These are phyloP conservation scores for Cyclotella sp. DNA, from an alignment of 108 stramenopile species.

Conservation along the genomic window DNA sequence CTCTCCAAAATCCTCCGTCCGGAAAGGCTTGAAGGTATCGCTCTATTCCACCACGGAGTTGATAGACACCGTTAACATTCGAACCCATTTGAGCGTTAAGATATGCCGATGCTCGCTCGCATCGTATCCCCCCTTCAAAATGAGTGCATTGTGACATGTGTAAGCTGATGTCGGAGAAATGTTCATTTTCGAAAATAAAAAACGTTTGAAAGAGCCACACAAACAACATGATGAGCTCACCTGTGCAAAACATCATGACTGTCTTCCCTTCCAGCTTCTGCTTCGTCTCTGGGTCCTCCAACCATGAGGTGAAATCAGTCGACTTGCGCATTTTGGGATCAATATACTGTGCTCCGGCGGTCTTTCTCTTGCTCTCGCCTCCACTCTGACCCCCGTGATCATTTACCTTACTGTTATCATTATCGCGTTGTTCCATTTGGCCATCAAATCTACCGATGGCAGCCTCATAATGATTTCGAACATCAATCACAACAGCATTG, in stretches of 20 bases:
- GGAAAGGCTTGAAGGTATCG: slow-evolving; percentile 84
- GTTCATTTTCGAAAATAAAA: not conserved
- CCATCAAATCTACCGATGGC: slow-evolving; percentile 89
- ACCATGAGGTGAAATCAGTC: slow-evolving; percentile 89
- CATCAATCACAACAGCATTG: slow-evolving; percentile 89
- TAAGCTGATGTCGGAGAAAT: not conserved
- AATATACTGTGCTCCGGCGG: slow-evolving; percentile 66
- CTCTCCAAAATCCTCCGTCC: slow-evolving; percentile 89
- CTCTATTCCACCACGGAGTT: slow-evolving; percentile 90
- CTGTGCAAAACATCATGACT: slow-evolving; percentile 85
- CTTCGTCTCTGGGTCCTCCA: slow-evolving; percentile 78
- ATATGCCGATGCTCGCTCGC: slow-evolving; percentile 89
- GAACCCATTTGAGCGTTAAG: slow-evolving; percentile 84
- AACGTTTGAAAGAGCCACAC: not conserved
- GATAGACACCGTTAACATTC: slow-evolving; percentile 85
- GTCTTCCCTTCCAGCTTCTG: slow-evolving; percentile 85
- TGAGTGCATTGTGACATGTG: not conserved
- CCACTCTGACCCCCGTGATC: not conserved
- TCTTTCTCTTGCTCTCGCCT: not conserved
- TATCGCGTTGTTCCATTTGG: slow-evolving; percentile 34
- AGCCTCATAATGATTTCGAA: slow-evolving; percentile 86
- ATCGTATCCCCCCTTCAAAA: slow-evolving; percentile 76
- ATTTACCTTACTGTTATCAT: slow-evolving; percentile 9
- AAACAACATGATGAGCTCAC: slow-evolving; percentile 18
- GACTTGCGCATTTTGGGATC: slow-evolving; percentile 92